A percentile compares a stretch with the other conserved stretches of the same genome.
Conservation (phyloP, 2,329 filamentous ascomycete genomes). For the Thelonectria discophora region DNA sequence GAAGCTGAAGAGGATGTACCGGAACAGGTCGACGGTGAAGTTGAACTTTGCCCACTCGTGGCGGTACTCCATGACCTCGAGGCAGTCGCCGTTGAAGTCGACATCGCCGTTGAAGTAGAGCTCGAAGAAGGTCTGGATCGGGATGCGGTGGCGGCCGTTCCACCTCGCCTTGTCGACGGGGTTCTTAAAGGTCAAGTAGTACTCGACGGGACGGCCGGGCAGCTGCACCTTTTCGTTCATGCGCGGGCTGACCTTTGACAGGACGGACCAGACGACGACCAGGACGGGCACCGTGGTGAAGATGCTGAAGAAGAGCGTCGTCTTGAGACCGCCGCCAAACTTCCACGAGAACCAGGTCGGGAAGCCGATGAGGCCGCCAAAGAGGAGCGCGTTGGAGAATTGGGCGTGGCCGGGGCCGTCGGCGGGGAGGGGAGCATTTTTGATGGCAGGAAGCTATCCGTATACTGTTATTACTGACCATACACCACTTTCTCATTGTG, state of each 20-base stretch:
- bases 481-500: not conserved
- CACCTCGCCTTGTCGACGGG: slow-evolving; percentile 66
- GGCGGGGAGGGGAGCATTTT: slow-evolving; percentile 89
- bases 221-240: slow-evolving; percentile 88
- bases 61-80: slow-evolving; percentile 87
- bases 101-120: slow-evolving; percentile 94
- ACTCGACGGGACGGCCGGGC: slow-evolving; percentile 84
- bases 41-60: slow-evolving; percentile 95
- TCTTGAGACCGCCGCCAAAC: slow-evolving; percentile 84
- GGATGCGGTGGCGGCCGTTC: slow-evolving; percentile 77
- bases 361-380: slow-evolving; percentile 71
- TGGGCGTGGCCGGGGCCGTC: slow-evolving; percentile 81
- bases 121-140: slow-evolving; percentile 90
- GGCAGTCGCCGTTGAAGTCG: slow-evolving; percentile 88
- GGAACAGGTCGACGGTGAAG: slow-evolving; percentile 84
- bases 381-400: slow-evolving; percentile 83
- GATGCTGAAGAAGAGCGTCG: slow-evolving; percentile 82
- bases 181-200: slow-evolving; percentile 83
- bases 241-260: slow-evolving; percentile 81
- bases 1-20: slow-evolving; percentile 83
- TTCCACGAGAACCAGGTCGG: slow-evolving; percentile 83
- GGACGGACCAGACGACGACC: slow-evolving; percentile 78
- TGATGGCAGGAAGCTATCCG: slow-evolving; percentile 80
- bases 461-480: not conserved
- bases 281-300: slow-evolving; percentile 81